Evolutionary conservation across 2,329 filamentous ascomycete species (phyloP).

Genomic region (Apiospora sp.): DNA sequence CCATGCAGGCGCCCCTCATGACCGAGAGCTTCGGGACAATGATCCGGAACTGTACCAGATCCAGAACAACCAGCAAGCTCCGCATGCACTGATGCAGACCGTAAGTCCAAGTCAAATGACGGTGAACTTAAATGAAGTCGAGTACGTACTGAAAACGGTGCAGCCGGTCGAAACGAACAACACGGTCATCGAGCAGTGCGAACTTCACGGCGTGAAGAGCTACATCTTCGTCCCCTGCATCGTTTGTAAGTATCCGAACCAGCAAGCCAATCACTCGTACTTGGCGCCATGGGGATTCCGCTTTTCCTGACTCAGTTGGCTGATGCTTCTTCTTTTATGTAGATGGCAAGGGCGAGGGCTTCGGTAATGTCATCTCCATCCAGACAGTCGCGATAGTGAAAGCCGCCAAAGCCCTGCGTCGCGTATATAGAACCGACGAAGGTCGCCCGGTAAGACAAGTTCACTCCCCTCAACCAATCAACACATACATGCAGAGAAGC

Average conservation of each 20-base stretch:
- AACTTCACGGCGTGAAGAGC: slow-evolving; percentile 51
- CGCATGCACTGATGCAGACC: slow-evolving; percentile 34
- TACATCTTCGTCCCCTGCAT: slow-evolving; percentile 64
- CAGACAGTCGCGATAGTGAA: slow-evolving; percentile 58
- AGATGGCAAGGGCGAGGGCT: slow-evolving; percentile 56
- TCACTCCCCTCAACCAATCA: not conserved
- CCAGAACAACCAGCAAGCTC: slow-evolving; percentile 47
- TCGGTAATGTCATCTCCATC: slow-evolving; percentile 59
- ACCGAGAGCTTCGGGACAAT: slow-evolving; percentile 51
- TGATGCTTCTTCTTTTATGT: not conserved
- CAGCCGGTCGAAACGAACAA: slow-evolving; percentile 52
- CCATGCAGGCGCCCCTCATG: slow-evolving; percentile 52
- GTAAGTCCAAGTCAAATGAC: slow-evolving; percentile 31
- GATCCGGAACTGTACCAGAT: slow-evolving; percentile 52
- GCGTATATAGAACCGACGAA: slow-evolving; percentile 52
- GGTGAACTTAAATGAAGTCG: no score
- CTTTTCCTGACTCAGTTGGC: not conserved
- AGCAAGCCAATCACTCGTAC: not conserved
- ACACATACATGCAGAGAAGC: slow-evolving; percentile 2
- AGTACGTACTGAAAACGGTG: not conserved
- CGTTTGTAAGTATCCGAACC: slow-evolving; percentile 48
- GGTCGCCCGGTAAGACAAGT: slow-evolving; percentile 43
- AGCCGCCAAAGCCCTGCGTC: slow-evolving; percentile 49
- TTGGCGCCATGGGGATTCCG: no score
- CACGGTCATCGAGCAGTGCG: slow-evolving; percentile 51